A percentile compares a stretch with the other conserved stretches of the same genome.
phyloP scores from a whole-genome alignment of 495 filamentous ascomycete genomes.

The Aeminium ludgeri region DNA sequence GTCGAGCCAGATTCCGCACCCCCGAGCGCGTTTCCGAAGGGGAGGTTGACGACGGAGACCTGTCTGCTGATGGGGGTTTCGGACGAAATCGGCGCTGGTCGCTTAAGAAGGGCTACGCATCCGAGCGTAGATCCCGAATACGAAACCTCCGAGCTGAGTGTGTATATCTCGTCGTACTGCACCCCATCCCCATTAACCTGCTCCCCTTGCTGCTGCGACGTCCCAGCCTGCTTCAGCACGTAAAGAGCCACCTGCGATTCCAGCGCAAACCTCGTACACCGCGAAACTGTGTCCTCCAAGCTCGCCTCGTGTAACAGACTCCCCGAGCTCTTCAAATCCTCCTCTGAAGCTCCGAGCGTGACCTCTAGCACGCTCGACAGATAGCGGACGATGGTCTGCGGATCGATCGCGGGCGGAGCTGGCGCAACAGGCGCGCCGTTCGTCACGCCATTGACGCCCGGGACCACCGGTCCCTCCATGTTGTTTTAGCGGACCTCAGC shows the following conservation, averaged over 20 bases:
- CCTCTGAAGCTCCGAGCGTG: slow-evolving; percentile 64
- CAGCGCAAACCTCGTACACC: slow-evolving; percentile 76
- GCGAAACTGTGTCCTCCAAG: slow-evolving; percentile 60
- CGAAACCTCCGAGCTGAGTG: slow-evolving; percentile 62
- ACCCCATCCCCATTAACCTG: slow-evolving; percentile 8
- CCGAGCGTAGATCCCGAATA: slow-evolving; percentile 62
- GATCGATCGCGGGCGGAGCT: slow-evolving; percentile 33
- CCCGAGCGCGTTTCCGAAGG: slow-evolving; percentile 51
- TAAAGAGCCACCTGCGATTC: slow-evolving; percentile 79
- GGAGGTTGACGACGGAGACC: slow-evolving; percentile 81
- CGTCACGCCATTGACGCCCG: slow-evolving; percentile 19
- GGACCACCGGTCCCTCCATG: slow-evolving; percentile 27
- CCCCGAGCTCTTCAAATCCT: slow-evolving; percentile 61
- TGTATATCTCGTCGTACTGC: slow-evolving; percentile 43
- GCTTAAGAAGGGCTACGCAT: slow-evolving; percentile 79
- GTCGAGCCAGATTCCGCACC: slow-evolving; percentile 50
- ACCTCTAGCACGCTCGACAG: slow-evolving; percentile 61
- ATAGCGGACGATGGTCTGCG: slow-evolving; percentile 56
- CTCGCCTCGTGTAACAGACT: slow-evolving; percentile 61
- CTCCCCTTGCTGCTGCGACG: slow-evolving; percentile 32
- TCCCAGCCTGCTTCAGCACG: slow-evolving; percentile 64
- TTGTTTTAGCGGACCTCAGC: slow-evolving; percentile 1
- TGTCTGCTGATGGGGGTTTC: slow-evolving; percentile 61
- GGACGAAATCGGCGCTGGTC: slow-evolving; percentile 69
- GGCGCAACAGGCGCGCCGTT: slow-evolving; percentile 24